phyloP scores from a whole-genome alignment of 805 yeast species.

The Helenozyma baotianmanensis region DNA sequence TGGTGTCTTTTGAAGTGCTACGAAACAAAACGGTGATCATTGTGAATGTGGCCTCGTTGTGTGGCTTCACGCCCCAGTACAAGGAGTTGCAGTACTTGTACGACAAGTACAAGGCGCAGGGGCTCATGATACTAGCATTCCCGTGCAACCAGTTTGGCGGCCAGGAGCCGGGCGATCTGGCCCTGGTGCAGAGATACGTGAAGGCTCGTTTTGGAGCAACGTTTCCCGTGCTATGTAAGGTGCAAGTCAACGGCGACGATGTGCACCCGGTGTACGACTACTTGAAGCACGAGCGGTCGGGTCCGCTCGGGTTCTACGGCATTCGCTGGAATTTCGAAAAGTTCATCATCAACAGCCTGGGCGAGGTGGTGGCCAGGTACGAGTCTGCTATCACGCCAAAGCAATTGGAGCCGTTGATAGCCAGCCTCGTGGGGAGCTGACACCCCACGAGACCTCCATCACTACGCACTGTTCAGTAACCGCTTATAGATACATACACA shows the following conservation, averaged over 20 bases:
- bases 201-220: conserved; percentile 25
- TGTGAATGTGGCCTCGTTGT: conserved; percentile 22
- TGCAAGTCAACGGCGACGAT: conserved; percentile 32
- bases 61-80: conserved; percentile 34
- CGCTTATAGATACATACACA: no score
- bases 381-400: conserved; percentile 67
- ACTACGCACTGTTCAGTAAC: no score
- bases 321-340: conserved; percentile 81
- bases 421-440: neutral
- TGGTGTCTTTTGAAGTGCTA: conserved; percentile 10
- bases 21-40: conserved; percentile 20
- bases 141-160: conserved; percentile 89
- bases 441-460: no score
- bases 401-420: conserved; percentile 39
- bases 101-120: conserved; percentile 57
- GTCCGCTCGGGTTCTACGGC: conserved; percentile 34
- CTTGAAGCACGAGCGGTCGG: conserved; percentile 24
- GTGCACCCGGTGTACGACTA: conserved; percentile 26
- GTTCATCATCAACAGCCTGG: conserved; percentile 55
- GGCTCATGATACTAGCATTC: conserved; percentile 71
- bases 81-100: conserved; percentile 65
- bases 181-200: conserved; percentile 17
- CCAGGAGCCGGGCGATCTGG: conserved; percentile 69
- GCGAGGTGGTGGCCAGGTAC: conserved; percentile 56
- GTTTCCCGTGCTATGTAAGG: conserved; percentile 36